Evolutionary conservation across 371 early-diverging fungal genomes (phyloP).

Genomic region (Parasitella parasitica): DNA sequence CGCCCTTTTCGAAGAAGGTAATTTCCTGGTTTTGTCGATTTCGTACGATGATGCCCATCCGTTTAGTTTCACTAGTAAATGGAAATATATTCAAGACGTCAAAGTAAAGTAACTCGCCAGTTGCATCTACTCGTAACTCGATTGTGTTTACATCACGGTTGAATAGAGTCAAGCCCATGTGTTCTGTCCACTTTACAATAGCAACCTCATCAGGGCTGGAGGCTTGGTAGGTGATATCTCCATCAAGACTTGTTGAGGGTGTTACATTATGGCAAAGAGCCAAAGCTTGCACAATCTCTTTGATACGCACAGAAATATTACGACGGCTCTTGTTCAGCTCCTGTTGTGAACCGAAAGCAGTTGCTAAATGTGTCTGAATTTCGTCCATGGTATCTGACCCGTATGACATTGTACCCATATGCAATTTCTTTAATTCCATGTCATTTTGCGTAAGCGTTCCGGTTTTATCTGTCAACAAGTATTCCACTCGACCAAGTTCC

Average conservation of each 20-base stretch:
- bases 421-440: conserved; percentile 98
- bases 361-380: conserved; percentile 65
- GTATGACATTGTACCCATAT: conserved; percentile 97
- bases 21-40: conserved; percentile 69
- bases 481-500: conserved; percentile 97
- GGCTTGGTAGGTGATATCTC: conserved; percentile 85
- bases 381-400: conserved; percentile 90
- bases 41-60: conserved; percentile 98
- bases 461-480: conserved; percentile 98
- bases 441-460: conserved; percentile 99
- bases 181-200: conserved; percentile 95
- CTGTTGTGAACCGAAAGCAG: conserved; percentile 50
- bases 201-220: conserved; percentile 99
- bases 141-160: conserved; percentile 76
- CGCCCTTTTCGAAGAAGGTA: conserved; percentile 95
- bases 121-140: conserved; percentile 57
- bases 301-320: conserved; percentile 75
- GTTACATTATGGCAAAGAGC: conserved; percentile 93
- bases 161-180: conserved; percentile 85
- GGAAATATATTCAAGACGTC: conserved; percentile 94
- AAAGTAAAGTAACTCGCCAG: conserved; percentile 57
- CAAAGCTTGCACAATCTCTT: conserved; percentile 85
- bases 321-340: conserved; percentile 40
- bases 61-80: conserved; percentile 97
- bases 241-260: conserved; percentile 59